These are phyloP conservation scores for Calocybe cyanea DNA, from an alignment of 768 basidiomycete species.

Conservation along the genomic window DNA sequence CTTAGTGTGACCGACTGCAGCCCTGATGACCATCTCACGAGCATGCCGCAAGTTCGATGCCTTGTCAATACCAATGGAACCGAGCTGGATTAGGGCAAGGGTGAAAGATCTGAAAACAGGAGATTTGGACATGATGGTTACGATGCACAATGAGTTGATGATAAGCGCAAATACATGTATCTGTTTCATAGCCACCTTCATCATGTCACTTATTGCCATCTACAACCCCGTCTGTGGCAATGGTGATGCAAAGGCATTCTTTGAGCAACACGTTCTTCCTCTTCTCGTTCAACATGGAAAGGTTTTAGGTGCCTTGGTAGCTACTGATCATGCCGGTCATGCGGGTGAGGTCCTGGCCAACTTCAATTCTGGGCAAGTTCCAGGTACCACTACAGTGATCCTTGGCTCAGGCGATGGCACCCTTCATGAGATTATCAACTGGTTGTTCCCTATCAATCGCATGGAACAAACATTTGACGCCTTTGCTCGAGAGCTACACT, in stretches of 20 bases:
- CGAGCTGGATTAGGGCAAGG: slow-evolving; percentile 88
- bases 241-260: slow-evolving; percentile 49
- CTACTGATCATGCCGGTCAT: slow-evolving; percentile 51
- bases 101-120: slow-evolving; percentile 65
- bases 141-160: not conserved
- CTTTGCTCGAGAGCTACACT: slow-evolving; percentile 26
- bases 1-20: slow-evolving; percentile 39
- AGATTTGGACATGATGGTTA: slow-evolving; percentile 9
- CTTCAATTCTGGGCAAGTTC: slow-evolving; percentile 25
- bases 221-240: slow-evolving; percentile 79
- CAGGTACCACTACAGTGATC: slow-evolving; percentile 40
- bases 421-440: slow-evolving; percentile 81
- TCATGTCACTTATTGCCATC: slow-evolving; percentile 55
- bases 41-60: slow-evolving; percentile 80
- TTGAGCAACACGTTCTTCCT: slow-evolving; percentile 61
- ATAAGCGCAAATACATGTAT: not conserved
- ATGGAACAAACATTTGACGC: slow-evolving; percentile 17
- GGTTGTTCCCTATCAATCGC: slow-evolving; percentile 31
- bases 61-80: slow-evolving; percentile 69
- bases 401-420: slow-evolving; percentile 91
- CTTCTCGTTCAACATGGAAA: slow-evolving; percentile 43
- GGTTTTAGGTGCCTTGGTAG: slow-evolving; percentile 35
- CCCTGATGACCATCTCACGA: slow-evolving; percentile 71
- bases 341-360: slow-evolving; percentile 46
- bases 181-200: not conserved